Percentiles rank a stretch among this genome's conserved stretches.
phyloP scores from a whole-genome alignment of 768 basidiomycete species.

The Mycena alexandri region DNA sequence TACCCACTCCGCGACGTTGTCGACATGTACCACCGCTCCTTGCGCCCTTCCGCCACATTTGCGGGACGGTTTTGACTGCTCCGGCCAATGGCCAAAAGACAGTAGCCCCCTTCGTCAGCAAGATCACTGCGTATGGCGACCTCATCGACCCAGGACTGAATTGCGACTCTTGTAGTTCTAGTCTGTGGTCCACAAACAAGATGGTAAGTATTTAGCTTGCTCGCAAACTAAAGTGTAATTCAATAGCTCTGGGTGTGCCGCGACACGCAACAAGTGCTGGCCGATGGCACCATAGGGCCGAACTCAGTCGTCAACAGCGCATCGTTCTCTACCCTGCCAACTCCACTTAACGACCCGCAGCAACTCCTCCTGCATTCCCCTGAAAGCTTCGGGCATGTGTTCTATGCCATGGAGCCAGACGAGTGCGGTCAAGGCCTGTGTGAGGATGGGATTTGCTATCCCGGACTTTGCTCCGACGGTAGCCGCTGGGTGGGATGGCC shows the following conservation, averaged over 20 bases:
- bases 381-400: constrained; percentile 15
- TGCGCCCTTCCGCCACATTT: no score
- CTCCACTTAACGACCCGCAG: neutral
- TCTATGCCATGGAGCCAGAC: constrained; percentile 28
- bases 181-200: constrained; percentile 12
- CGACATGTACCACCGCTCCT: no score
- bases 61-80: no score
- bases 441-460: neutral
- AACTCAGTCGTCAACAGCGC: constrained; percentile 25
- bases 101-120: constrained; percentile 21
- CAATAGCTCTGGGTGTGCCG: constrained; percentile 30
- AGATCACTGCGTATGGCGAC: constrained; percentile 25
- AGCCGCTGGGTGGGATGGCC: constrained; percentile 37
- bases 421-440: constrained; percentile 18
- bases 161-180: constrained; percentile 35
- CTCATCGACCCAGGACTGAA: constrained; percentile 18
- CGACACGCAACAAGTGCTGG: constrained; percentile 22
- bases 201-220: no score
- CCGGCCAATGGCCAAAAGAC: no score
- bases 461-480: constrained; percentile 22
- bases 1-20: no score
- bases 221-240: no score
- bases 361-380: constrained; percentile 10
- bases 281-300: constrained; percentile 2
- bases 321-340: constrained; percentile 16